phyloP scores from a whole-genome alignment of 371 early-diverging fungal species.

The Nematocida sp. region DNA sequence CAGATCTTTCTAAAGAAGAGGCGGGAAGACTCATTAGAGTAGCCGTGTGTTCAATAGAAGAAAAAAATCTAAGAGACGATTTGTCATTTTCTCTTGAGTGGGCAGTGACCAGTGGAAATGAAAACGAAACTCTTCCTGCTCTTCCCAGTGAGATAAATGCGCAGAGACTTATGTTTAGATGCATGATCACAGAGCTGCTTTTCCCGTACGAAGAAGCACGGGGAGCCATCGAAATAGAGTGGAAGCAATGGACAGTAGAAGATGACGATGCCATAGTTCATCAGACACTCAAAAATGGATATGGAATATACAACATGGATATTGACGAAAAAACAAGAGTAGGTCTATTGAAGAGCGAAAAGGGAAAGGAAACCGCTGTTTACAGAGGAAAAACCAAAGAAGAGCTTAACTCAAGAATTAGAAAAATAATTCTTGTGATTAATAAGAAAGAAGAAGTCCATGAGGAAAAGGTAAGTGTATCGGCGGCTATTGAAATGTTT shows the following conservation, averaged over 20 bases:
- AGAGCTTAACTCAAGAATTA: conserved; percentile 66
- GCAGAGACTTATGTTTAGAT: conserved; percentile 61
- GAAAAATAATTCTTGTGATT: conserved; percentile 62
- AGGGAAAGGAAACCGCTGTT: conserved; percentile 32
- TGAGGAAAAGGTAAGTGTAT: conserved; percentile 59
- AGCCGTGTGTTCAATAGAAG: conserved; percentile 21
- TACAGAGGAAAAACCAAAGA: conserved; percentile 58
- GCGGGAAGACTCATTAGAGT: conserved; percentile 7
- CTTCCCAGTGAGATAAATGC: conserved; percentile 46
- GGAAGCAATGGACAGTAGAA: conserved; percentile 62
- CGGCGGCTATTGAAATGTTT: conserved; percentile 62
- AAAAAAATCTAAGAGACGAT: conserved; percentile 8
- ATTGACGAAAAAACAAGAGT: conserved; percentile 29
- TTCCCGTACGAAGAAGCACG: conserved; percentile 42
- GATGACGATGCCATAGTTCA: conserved; percentile 63
- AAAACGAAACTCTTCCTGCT: background rate
- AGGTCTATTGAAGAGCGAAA: conserved; percentile 55
- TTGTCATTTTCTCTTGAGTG: conserved; percentile 39
- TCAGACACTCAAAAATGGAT: conserved; percentile 58
- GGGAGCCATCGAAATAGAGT: conserved; percentile 57
- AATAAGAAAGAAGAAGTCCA: conserved; percentile 61
- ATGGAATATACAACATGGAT: conserved; percentile 61
- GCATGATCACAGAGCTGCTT: conserved; percentile 60
- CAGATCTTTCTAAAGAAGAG: conserved; percentile 10
- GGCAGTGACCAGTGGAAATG: conserved; percentile 23